A percentile compares a stretch with the other conserved stretches of the same genome.
Conservation (phyloP, 345 rosid genomes). For the Salix udensis region DNA sequence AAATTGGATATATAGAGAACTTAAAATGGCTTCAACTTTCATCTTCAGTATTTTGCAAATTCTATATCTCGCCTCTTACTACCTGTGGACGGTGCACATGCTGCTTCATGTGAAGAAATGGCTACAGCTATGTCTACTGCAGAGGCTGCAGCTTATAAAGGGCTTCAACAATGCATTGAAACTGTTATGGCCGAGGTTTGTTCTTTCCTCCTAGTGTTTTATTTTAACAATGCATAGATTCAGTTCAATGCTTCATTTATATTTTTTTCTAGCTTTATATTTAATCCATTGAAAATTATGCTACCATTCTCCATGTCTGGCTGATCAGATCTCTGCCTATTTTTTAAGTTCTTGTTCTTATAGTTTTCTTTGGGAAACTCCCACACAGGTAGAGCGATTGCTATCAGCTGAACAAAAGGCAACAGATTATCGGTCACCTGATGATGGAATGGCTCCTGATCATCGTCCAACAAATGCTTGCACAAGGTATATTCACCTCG, state of each 20-base stretch:
- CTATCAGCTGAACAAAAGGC: constrained; percentile 91
- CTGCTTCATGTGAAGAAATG: constrained; percentile 99
- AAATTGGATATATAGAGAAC: background rate
- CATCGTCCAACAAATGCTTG: constrained; percentile 98
- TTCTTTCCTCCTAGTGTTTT: constrained; percentile 14
- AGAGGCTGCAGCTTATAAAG: constrained; percentile 97
- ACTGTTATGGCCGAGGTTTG: constrained; percentile 99
- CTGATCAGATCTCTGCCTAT: too few relatives aligned
- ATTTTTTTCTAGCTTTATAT: background rate
- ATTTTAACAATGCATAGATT: background rate
- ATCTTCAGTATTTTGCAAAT: constrained; percentile 80
- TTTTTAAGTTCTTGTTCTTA: background rate
- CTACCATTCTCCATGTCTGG: background rate
- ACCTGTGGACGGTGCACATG: constrained; percentile 98
- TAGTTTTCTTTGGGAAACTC: constrained; percentile 12
- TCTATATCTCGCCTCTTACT: constrained; percentile 91
- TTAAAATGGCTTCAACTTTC: background rate
- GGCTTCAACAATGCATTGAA: constrained; percentile 99
- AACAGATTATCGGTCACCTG: constrained; percentile 88
- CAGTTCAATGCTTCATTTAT: background rate
- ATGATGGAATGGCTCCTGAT: constrained; percentile 89
- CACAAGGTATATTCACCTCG: constrained; percentile 54
- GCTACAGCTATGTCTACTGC: constrained; percentile 95
- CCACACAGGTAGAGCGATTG: constrained; percentile 75
- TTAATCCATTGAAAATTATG: background rate